Percentiles rank a stretch among this genome's conserved stretches.
These are phyloP conservation scores for Wakefieldia striispora DNA, from an alignment of 768 basidiomycete genomes.

Conservation along the genomic window DNA sequence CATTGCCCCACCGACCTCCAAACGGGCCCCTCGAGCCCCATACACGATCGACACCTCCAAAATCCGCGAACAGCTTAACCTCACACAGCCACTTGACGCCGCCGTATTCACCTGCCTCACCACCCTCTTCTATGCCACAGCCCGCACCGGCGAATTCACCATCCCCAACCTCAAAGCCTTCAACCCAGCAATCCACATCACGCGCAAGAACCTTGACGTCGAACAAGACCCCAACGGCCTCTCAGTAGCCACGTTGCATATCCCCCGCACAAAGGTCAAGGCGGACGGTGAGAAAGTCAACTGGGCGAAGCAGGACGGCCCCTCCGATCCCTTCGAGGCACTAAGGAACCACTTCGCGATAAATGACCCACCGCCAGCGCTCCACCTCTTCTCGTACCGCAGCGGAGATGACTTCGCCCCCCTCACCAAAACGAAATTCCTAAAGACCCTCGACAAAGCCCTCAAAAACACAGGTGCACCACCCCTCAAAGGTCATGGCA, in stretches of 20 bases:
- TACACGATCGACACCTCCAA: constrained; percentile 11
- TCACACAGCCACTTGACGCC: background rate
- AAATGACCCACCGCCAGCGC: background rate
- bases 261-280: background rate
- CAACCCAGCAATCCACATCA: background rate
- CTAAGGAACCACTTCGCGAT: background rate
- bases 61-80: background rate
- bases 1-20: constrained; percentile 9
- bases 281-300: background rate
- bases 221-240: background rate
- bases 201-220: background rate
- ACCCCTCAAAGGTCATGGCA: constrained; percentile 18
- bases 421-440: background rate
- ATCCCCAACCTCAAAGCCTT: background rate
- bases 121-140: constrained; percentile 21
- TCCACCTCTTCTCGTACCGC: background rate
- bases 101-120: constrained; percentile 12
- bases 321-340: background rate
- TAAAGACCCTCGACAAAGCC: background rate
- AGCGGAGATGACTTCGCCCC: background rate
- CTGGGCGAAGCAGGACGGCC: background rate
- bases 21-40: constrained; percentile 3
- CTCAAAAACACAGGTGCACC: background rate
- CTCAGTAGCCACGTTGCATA: background rate
- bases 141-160: constrained; percentile 5